These are phyloP conservation scores for Cercospora sp. DNA, from an alignment of 2,329 filamentous ascomycete species.

Conservation along the genomic window DNA sequence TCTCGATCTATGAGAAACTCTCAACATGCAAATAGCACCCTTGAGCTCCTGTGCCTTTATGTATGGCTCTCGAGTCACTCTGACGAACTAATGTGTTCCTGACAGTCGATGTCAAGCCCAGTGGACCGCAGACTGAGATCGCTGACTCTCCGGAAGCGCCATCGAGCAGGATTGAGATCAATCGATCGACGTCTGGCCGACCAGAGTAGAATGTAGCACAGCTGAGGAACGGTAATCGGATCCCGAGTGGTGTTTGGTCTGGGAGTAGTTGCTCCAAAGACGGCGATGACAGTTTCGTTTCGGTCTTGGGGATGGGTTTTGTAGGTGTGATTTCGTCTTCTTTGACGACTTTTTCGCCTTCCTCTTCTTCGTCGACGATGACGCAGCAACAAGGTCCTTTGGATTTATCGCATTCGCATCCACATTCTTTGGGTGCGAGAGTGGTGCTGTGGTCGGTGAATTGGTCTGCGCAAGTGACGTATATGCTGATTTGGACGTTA, in stretches of 20 bases:
- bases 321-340: conserved; percentile 20
- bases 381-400: conserved; percentile 32
- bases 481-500: conserved; percentile 28
- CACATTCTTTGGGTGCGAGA: conserved; percentile 26
- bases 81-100: conserved; percentile 27
- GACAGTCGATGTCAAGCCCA: conserved; percentile 27
- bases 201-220: conserved; percentile 32
- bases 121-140: conserved; percentile 30
- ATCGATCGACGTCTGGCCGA: conserved; percentile 25
- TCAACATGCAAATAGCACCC: conserved; percentile 31
- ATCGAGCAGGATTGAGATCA: conserved; percentile 28
- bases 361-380: conserved; percentile 20
- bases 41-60: conserved; percentile 33
- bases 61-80: conserved; percentile 31
- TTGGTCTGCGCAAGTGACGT: conserved; percentile 32
- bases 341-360: conserved; percentile 14
- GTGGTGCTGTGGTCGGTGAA: conserved; percentile 25
- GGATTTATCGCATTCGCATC: conserved; percentile 32
- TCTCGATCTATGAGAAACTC: conserved; percentile 21
- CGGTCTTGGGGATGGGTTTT: not conserved
- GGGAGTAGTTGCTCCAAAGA: not conserved
- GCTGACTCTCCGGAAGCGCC: conserved; percentile 32
- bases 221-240: conserved; percentile 23
- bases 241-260: not conserved
- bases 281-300: not conserved